Base-by-base conservation (phyloP, 129 eudicot species). In the Arctium lappa region DNA sequence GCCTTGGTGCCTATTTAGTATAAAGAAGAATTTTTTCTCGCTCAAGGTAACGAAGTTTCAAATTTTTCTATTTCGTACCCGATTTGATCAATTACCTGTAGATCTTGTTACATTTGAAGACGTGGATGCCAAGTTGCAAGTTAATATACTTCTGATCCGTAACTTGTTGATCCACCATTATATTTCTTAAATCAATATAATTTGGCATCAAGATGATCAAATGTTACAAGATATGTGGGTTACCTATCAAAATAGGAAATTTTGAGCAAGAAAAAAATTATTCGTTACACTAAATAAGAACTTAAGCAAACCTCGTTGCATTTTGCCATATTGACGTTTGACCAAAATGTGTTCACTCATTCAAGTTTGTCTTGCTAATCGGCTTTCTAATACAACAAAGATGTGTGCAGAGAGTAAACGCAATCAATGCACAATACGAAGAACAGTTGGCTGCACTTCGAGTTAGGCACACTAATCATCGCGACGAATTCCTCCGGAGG, bases 391-490 rank as follows among this genome's bases (percentile, higher is more conserved):
- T 27, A 73, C 74, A 73, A 60, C 27, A 31, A 39, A 62, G 30
- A 15, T 74, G 50, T 38, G 56, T 81, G 88, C 90, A 92, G 97
- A 90, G 88, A 88, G 82, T 92, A 65, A 87, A 85, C 7, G 85
- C 85, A 80, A 92, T 92, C 82, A 90, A 88, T 30, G 77, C 78
- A 34, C 91, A 90, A 83, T 92, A 92, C 32, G 91, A 92, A 74
- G 94, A 90, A 86, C 93, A 90, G 76, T 80, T 92, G 8, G 83
- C 79, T 27, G 89, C 94, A 68, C 92, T 92, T 63, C 85, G 97
- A 70, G 88, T 90, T 48, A 82, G 85, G 34, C 91, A 90, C 60
- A 79, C 90, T 9, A 85, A 32, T 77, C 92, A 88, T 34, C 85
- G 89, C 84, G 92, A 90, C 1, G 97, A 92, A 70, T 75, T 88